Conservation (phyloP, 2,329 filamentous ascomycete species). For the Fusarium multiceps region DNA sequence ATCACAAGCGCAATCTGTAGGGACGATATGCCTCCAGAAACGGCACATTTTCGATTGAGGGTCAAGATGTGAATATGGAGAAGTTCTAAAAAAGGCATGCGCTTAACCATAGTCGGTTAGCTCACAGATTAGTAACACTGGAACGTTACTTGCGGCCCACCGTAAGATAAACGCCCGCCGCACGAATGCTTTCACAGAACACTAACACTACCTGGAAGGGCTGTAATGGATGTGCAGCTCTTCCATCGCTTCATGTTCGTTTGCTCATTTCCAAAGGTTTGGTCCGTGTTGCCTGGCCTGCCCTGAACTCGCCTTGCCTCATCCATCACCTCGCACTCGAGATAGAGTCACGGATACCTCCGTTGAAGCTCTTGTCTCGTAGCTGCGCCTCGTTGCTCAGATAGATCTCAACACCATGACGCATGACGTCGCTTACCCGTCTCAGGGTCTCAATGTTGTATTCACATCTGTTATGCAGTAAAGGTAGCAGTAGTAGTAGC, state of each 20-base stretch:
- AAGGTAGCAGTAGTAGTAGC: slow-evolving; percentile 13
- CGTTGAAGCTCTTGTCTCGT: slow-evolving; percentile 5
- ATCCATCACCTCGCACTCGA: slow-evolving; percentile 32
- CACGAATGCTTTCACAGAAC: slow-evolving; percentile 26
- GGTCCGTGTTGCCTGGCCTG: slow-evolving; percentile 26
- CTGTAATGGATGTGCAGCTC: background rate
- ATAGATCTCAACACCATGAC: slow-evolving; percentile 26
- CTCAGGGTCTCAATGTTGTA: slow-evolving; percentile 23
- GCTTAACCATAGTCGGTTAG: slow-evolving; percentile 21
- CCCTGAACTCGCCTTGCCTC: slow-evolving; percentile 6
- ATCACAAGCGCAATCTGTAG: slow-evolving; percentile 33
- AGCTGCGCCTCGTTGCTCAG: background rate
- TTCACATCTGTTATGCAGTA: slow-evolving; percentile 14
- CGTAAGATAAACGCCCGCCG: slow-evolving; percentile 28
- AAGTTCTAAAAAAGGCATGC: slow-evolving; percentile 38
- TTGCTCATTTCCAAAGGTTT: slow-evolving; percentile 21
- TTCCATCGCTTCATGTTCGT: slow-evolving; percentile 11
- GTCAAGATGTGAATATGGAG: slow-evolving; percentile 35
- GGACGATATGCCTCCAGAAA: slow-evolving; percentile 32
- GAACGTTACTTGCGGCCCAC: slow-evolving; percentile 42
- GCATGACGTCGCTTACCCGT: slow-evolving; percentile 27
- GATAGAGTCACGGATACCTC: slow-evolving; percentile 30
- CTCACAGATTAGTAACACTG: slow-evolving; percentile 26
- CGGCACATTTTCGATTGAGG: slow-evolving; percentile 28
- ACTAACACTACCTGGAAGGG: background rate